These are phyloP conservation scores for Rhododendron ovatum DNA, from an alignment of 148 eudicot species.

Conservation along the genomic window DNA sequence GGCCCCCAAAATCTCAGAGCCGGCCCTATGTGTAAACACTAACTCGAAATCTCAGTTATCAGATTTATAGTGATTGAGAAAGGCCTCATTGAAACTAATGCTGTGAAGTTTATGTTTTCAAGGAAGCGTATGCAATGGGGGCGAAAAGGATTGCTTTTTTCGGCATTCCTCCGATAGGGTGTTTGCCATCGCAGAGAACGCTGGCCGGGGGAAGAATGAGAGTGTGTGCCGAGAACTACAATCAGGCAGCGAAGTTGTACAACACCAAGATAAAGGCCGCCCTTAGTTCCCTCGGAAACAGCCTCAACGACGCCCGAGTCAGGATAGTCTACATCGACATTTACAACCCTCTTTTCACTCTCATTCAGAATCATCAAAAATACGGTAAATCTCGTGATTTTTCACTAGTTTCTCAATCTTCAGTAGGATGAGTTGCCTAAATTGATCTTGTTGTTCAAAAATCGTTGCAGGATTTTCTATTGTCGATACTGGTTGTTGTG, in stretches of 20 bases:
- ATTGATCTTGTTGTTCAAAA: neutral
- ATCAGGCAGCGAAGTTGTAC: constrained; percentile 28
- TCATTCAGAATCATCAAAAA: constrained; percentile 33
- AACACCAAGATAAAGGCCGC: constrained; percentile 32
- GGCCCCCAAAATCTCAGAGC: too few relatives aligned
- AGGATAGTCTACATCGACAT: constrained; percentile 45
- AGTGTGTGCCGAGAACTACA: constrained; percentile 26
- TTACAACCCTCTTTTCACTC: constrained; percentile 36
- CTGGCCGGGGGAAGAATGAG: constrained; percentile 36
- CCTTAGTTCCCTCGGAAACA: constrained; percentile 16
- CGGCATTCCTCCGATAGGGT: constrained; percentile 45
- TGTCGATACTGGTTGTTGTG: neutral
- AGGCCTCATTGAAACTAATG: neutral
- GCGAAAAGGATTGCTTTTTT: constrained; percentile 37
- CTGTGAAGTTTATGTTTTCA: neutral
- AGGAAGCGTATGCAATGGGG: constrained; percentile 39
- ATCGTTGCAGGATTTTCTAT: neutral
- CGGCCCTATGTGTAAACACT: too few relatives aligned
- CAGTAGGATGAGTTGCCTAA: neutral
- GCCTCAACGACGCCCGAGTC: constrained; percentile 18
- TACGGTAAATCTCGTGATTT: constrained; percentile 33
- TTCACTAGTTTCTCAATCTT: neutral
- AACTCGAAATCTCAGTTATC: too few relatives aligned
- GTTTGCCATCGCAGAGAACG: constrained; percentile 52
- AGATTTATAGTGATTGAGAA: too few relatives aligned